phyloP scores from a whole-genome alignment of 2,329 filamentous ascomycete species.

The Cephalotrichum gorgonifer region DNA sequence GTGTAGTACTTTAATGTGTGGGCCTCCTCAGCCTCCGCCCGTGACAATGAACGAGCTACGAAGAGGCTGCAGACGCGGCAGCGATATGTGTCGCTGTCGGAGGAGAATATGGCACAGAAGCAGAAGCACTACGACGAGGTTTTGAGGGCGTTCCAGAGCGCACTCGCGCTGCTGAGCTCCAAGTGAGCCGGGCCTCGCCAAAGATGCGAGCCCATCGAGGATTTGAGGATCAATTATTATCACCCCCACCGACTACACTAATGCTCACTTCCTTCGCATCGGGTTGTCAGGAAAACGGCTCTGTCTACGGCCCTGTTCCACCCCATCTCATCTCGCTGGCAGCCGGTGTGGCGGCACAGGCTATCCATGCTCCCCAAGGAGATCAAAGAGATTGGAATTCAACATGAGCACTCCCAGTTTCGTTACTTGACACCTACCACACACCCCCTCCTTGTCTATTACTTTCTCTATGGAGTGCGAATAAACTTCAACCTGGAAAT shows the following conservation, averaged over 20 bases:
- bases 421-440: not conserved
- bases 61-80: slow-evolving; percentile 76
- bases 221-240: not conserved
- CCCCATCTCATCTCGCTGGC: not conserved
- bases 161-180: slow-evolving; percentile 40
- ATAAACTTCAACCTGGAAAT: not conserved
- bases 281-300: not conserved
- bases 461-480: not conserved
- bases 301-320: not conserved
- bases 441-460: not conserved
- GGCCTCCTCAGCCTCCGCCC: slow-evolving; percentile 59
- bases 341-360: not conserved
- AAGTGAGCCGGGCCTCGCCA: not conserved
- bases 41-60: slow-evolving; percentile 66
- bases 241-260: not conserved
- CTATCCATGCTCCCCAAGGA: not conserved
- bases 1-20: slow-evolving; percentile 67
- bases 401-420: not conserved
- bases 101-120: slow-evolving; percentile 60
- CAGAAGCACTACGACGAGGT: slow-evolving; percentile 59
- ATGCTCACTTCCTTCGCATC: no score
- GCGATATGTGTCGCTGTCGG: slow-evolving; percentile 63
- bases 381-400: not conserved
- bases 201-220: not conserved
- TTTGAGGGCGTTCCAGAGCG: slow-evolving; percentile 52